Base-by-base conservation (phyloP, 2,329 filamentous ascomycete species). In the Parastagonospora avenae region DNA sequence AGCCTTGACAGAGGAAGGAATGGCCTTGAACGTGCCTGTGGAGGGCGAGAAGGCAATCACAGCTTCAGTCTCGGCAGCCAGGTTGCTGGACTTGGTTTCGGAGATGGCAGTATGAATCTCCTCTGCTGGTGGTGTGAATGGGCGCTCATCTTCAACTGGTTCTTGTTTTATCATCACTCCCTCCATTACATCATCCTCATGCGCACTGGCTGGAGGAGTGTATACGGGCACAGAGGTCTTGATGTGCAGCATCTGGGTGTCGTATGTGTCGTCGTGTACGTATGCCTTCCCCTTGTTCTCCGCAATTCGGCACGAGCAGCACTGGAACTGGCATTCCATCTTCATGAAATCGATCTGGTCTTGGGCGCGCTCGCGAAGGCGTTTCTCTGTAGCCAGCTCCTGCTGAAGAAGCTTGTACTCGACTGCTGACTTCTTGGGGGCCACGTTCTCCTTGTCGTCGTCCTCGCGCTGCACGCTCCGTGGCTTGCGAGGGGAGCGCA, bases 341-440 rank as follows among this genome's bases (percentile, higher is more conserved):
- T 90, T 84, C 68, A 92, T 78, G 71, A 91, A 92, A 29, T 92
- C 87, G 41, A 91, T 80, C 65, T 89, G 84, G 53, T 91, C 89
- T 56, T 88, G 80, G 0, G 89, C 87, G 7, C 87, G 82, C 55
- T 88, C 81, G 8, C 88, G 86, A 47, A 87, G 80, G 66, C 75
- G 82, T 72, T 75, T 77, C 66, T 86, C 83, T 28, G 70, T 68
- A 24, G 73, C 65, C 4, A 87, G 74, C 48, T 84, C 78, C 37
- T 81, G 76, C 50, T 79, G 76, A 16, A 85, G 60, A n/a, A 76
- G 67, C 54, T 78, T 78, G 7, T 74, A 60, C 33, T 82, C 75
- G 19, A 79, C 69, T 35, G 72, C 58, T 62, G 66, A 72, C 83
- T 55, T 76, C 61, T 72, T 77, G 4, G 75, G 72, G 2, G 71